Evolutionary conservation across 192 early-diverging fungal species (phyloP), one percentile per base, ranked within the genome.

Genomic region (Jimgerdemannia flammicorona): DNA sequence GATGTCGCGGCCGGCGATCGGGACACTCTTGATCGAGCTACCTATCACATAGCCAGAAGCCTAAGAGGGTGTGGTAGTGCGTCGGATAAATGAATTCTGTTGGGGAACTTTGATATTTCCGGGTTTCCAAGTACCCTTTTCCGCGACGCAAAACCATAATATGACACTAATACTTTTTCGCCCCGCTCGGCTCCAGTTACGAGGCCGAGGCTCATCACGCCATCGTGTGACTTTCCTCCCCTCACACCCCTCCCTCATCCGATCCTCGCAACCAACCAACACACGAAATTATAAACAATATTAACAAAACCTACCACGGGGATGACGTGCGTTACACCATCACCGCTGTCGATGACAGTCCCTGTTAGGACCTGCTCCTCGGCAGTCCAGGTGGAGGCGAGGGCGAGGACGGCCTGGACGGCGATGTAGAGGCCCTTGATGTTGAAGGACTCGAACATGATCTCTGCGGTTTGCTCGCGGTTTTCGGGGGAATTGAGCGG

Each of bases 371-470:
- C 95, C 77, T 94, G 93, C 54, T 93, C 92, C 67, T 83, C 88
- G 11, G 89, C 90, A 3, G 94, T 94, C 96, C 96, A 98, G 74
- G 90, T 93, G 42, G 98, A 97, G 40, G 98, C 98, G 72, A 99
- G 90, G 3, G 98, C 98, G 63, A 99, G 88, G 66, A 99, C 97
- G 11, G 98, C 98, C 86, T 99, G 98, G n/a, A 99, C 98, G 20
- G 95, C 98, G 87, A 99, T 99, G 77, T 99, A 99, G 78, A 99
- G 83, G 70, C 97, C 98, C 75, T 97, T 93, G 63, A 97, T 93
- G 71, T 98, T 98, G 85, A 99, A 99, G 4, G 98, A 98, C 80
- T 99, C 98, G 81, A 99, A 99, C 85, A 99, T 97, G 71, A 99
- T 99, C 84, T 99, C 98, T 20, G 98, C 98, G 70, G 95, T 98